Base-by-base conservation (phyloP, 371 early-diverging fungal species). In the Encephalitozoon hellem region DNA sequence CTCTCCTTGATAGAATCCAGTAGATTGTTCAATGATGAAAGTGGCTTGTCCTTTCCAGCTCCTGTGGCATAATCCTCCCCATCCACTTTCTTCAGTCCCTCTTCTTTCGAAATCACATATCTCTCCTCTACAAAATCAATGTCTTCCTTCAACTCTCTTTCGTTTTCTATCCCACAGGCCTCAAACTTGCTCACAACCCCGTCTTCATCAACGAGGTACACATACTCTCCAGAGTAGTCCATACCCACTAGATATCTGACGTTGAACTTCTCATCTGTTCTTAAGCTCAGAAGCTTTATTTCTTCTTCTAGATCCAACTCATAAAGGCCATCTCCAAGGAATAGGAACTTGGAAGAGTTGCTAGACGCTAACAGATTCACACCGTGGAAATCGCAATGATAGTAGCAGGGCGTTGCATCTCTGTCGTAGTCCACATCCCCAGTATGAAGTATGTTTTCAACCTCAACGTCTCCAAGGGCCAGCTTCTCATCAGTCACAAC, bases 401-500 rank as follows among this genome's bases (percentile, higher is more conserved):
- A 69, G n/a, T 69, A 69, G 43, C 52, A 69, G 0, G 26, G 34
- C 25, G n/a, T 34, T n/a, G 2, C 1, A 34, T 15, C 41, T 32
- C 51, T 47, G 15, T 68, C 47, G 21, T 47, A 68, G 4, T 69
- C 70, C 32, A 69, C 15, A 54, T 69, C 70, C 11, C 54, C 39
- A 18, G 23, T 53, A 3, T 49, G 41, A 23, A 69, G 28, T 54
- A n/a, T 38, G 26, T 69, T 69, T 8, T 49, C 70, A 52, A 25
- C 15, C 25, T 51, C 54, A 18, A 1, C 18, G 0, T 32, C 12
- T 38, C 49, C 49, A 42, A 25, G 53, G 2, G 9, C 8, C 23
- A 69, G 52, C 6, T 38, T 52, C 2, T 54, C 41, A 3, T 52
- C 53, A 38, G 12, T 34, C 2, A 69, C 54, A 43, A 32, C 32